Percentiles rank a stretch among this genome's conserved stretches.
Conservation (phyloP, 2,329 filamentous ascomycete species). For the Elsinoe perseae region DNA sequence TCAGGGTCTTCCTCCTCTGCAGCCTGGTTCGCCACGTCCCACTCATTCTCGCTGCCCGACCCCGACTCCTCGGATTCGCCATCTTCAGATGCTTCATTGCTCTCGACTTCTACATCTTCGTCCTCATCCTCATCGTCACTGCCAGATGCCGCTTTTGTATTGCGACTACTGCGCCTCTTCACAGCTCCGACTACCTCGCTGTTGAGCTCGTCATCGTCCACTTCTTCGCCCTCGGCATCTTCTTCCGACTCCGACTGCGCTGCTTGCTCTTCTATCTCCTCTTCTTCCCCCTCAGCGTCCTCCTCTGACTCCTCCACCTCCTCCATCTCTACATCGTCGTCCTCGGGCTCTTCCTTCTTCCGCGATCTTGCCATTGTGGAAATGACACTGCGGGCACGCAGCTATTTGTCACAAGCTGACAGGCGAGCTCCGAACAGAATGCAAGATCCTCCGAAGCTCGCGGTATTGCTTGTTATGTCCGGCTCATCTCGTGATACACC, state of each 20-base stretch:
- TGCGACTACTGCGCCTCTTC: constrained; percentile 27
- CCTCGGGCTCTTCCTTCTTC: constrained; percentile 18
- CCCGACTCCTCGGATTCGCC: constrained; percentile 23
- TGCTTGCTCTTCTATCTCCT: constrained; percentile 39
- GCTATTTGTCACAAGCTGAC: neutral
- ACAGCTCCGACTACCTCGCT: constrained; percentile 36
- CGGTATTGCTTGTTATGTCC: neutral
- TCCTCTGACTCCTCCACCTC: constrained; percentile 33
- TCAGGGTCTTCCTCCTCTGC: constrained; percentile 49
- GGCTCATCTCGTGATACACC: neutral
- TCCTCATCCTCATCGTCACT: constrained; percentile 29
- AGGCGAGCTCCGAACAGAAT: neutral
- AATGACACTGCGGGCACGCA: neutral
- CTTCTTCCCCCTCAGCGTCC: constrained; percentile 46
- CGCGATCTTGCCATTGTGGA: constrained; percentile 16
- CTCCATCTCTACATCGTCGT: constrained; percentile 27
- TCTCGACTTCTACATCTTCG: constrained; percentile 33
- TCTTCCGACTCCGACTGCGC: constrained; percentile 39
- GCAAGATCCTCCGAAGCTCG: neutral
- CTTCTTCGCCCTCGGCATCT: constrained; percentile 55
- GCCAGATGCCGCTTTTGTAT: constrained; percentile 18
- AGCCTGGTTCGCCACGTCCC: constrained; percentile 47
- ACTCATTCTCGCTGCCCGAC: constrained; percentile 43
- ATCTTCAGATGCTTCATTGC: constrained; percentile 17
- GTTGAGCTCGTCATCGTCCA: constrained; percentile 42